phyloP scores from a whole-genome alignment of 495 filamentous ascomycete genomes.

The Letharia columbiana region DNA sequence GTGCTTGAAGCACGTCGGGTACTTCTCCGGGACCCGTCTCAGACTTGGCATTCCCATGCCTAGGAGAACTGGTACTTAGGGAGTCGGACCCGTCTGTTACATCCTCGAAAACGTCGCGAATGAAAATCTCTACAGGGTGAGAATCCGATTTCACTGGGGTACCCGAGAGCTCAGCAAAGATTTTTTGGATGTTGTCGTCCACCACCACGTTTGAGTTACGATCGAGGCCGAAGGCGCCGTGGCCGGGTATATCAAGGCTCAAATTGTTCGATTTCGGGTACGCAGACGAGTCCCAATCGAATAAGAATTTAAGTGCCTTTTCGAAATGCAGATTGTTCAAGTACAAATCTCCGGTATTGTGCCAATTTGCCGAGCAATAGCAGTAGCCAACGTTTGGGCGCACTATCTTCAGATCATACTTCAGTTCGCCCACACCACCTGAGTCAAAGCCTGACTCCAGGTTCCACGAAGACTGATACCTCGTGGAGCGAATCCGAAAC shows the following conservation, averaged over 20 bases:
- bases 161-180: neutral
- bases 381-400: conserved; percentile 5
- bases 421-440: neutral
- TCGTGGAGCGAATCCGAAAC: neutral
- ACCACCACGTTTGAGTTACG: neutral
- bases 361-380: neutral
- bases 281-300: neutral
- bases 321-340: neutral
- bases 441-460: neutral
- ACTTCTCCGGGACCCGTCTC: neutral
- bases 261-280: neutral
- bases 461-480: neutral
- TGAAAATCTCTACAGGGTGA: neutral
- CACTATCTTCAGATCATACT: neutral
- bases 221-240: neutral
- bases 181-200: neutral
- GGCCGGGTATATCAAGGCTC: neutral
- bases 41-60: neutral
- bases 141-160: neutral
- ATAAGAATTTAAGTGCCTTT: neutral
- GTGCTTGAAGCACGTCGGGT: neutral
- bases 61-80: neutral
- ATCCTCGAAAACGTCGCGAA: neutral
- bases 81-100: neutral
- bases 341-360: neutral